phyloP scores from a whole-genome alignment of 306 rosid species.

The Trifolium subterraneum region DNA sequence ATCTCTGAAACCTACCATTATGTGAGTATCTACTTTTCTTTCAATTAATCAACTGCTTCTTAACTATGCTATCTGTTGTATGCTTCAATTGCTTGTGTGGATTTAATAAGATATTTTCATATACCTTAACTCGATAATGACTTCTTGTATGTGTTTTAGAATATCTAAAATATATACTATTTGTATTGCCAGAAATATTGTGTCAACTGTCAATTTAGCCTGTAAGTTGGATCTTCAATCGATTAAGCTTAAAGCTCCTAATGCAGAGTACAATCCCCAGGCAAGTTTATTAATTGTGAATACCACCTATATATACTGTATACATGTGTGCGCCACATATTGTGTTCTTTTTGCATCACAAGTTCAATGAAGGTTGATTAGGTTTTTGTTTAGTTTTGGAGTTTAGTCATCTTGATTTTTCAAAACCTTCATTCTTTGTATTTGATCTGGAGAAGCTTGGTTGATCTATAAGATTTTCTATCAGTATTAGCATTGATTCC shows the following conservation, averaged over 20 bases:
- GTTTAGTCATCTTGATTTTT: not conserved
- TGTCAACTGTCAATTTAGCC: conserved; percentile 88
- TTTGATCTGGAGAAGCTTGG: not conserved
- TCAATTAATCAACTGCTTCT: too few relatives aligned
- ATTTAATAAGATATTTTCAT: not conserved
- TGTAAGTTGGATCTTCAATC: conserved; percentile 92
- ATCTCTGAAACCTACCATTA: too few relatives aligned
- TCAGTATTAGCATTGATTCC: conserved; percentile 11
- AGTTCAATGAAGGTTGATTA: conserved; percentile 8
- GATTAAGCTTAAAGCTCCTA: conserved; percentile 87
- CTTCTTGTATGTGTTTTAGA: not conserved
- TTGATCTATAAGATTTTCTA: conserved; percentile 23
- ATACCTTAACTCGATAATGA: not conserved
- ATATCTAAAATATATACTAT: not conserved
- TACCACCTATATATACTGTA: not conserved
- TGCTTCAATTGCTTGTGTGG: conserved; percentile 5
- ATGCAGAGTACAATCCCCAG: conserved; percentile 96
- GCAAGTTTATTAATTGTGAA: conserved; percentile 45
- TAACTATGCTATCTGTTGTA: too few relatives aligned
- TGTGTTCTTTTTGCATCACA: not conserved
- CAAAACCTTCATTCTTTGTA: not conserved
- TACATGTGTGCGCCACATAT: not conserved
- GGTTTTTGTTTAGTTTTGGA: conserved; percentile 1
- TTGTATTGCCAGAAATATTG: conserved; percentile 67
- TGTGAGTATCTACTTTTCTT: too few relatives aligned